These are phyloP conservation scores for Claviceps sp. DNA, from an alignment of 2,329 filamentous ascomycete genomes.

Conservation along the genomic window DNA sequence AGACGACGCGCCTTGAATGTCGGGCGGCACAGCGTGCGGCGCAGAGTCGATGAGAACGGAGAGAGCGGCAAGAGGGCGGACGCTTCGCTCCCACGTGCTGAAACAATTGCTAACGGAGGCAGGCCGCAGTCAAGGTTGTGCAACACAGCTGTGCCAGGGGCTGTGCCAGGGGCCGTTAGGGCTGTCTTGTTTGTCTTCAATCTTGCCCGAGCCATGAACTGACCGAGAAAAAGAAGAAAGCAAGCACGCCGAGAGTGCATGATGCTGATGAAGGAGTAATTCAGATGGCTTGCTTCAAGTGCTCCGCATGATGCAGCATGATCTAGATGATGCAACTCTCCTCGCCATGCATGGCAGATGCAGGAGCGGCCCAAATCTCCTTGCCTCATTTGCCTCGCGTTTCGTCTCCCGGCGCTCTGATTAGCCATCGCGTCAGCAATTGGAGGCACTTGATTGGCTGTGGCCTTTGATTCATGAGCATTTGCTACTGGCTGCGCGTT, in stretches of 20 bases:
- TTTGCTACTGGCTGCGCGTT: background rate
- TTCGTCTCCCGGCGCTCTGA: background rate
- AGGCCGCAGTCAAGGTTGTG: background rate
- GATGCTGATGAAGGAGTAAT: no score
- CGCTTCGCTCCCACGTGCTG: background rate
- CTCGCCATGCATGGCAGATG: background rate
- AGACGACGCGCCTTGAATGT: no score
- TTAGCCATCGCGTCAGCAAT: background rate
- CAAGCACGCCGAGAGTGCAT: no score
- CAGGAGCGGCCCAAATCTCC: background rate
- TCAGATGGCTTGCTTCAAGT: no score
- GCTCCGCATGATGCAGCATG: no score
- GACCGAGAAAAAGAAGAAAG: background rate
- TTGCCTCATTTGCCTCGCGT: background rate
- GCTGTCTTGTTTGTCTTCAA: no score
- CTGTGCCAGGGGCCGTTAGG: background rate
- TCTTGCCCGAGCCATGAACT: no score
- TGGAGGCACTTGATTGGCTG: background rate
- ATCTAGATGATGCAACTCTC: no score
- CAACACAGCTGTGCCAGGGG: background rate
- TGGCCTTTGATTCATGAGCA: no score
- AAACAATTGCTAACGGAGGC: background rate
- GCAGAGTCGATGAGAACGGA: background rate
- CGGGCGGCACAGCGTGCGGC: background rate
- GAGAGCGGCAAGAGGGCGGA: background rate